These are phyloP conservation scores for Malbranchea cinnamomea DNA, from an alignment of 2,329 filamentous ascomycete genomes.

Conservation along the genomic window DNA sequence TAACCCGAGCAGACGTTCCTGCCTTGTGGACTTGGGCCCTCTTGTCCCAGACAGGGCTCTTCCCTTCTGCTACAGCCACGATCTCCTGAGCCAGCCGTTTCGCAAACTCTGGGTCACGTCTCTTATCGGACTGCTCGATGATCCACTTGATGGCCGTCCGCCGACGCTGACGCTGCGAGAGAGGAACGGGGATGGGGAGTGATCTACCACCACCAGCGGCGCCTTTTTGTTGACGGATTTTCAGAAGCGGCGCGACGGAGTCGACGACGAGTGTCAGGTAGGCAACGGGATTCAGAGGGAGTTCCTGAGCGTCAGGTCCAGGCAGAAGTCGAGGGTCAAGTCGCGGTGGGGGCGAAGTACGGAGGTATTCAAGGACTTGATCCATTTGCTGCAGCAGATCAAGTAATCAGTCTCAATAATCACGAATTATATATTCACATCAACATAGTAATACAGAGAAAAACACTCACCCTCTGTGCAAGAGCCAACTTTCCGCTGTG, in stretches of 20 bases:
- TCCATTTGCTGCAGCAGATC: constrained; percentile 61
- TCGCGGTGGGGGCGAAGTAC: constrained; percentile 66
- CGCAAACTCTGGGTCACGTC: constrained; percentile 58
- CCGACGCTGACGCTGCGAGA: constrained; percentile 59
- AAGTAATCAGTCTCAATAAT: no score
- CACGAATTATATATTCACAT: no score
- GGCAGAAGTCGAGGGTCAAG: constrained; percentile 50
- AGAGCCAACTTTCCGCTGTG: constrained; percentile 73
- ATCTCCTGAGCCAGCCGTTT: constrained; percentile 73
- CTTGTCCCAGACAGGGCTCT: constrained; percentile 71
- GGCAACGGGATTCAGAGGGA: constrained; percentile 75
- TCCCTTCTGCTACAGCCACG: constrained; percentile 73
- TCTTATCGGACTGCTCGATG: constrained; percentile 65
- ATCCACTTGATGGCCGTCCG: constrained; percentile 80
- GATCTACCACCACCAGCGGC: constrained; percentile 73
- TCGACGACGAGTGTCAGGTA: constrained; percentile 88
- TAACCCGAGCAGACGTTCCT: constrained; percentile 63
- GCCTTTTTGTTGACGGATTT: constrained; percentile 60
- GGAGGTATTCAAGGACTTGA: constrained; percentile 65
- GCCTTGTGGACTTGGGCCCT: constrained; percentile 64
- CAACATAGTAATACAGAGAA: constrained; percentile 5
- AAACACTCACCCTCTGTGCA: constrained; percentile 59
- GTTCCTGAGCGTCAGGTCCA: constrained; percentile 60
- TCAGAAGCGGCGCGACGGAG: constrained; percentile 77
- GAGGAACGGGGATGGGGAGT: constrained; percentile 67